These are phyloP conservation scores for Gnomoniopsis smithogilvyi DNA, from an alignment of 2,329 filamentous ascomycete genomes.

Conservation along the genomic window DNA sequence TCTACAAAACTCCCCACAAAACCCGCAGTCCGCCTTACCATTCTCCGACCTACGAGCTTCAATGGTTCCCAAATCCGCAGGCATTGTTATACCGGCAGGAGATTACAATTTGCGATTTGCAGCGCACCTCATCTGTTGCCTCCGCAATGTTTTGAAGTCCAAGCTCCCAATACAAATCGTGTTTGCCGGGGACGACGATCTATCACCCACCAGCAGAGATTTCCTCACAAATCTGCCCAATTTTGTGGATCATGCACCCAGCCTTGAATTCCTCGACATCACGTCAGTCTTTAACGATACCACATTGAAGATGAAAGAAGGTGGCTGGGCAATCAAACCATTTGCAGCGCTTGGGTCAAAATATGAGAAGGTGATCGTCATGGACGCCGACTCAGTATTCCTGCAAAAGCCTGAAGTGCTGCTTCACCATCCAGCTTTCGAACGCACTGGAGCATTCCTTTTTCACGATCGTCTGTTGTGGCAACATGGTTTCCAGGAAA, in stretches of 20 bases:
- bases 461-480: constrained; percentile 39
- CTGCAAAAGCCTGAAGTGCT: constrained; percentile 33
- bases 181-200: constrained; percentile 33
- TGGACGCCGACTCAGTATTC: constrained; percentile 38
- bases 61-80: constrained; percentile 22
- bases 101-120: constrained; percentile 30
- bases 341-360: constrained; percentile 35
- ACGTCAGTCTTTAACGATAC: constrained; percentile 30
- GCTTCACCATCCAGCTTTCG: constrained; percentile 29
- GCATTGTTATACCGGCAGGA: constrained; percentile 35
- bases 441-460: constrained; percentile 30
- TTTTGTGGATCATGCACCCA: constrained; percentile 7
- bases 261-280: constrained; percentile 30
- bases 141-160: constrained; percentile 28
- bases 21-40: background rate
- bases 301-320: constrained; percentile 26
- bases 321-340: constrained; percentile 39
- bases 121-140: constrained; percentile 30
- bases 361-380: constrained; percentile 34
- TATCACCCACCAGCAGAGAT: constrained; percentile 24
- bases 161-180: constrained; percentile 32
- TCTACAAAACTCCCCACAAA: constrained; percentile 13
- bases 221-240: constrained; percentile 18
- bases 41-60: constrained; percentile 18
- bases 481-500: constrained; percentile 29